Evolutionary conservation across 23 red algal genomes (phyloP).

Genomic region (Chondrus crispus): DNA sequence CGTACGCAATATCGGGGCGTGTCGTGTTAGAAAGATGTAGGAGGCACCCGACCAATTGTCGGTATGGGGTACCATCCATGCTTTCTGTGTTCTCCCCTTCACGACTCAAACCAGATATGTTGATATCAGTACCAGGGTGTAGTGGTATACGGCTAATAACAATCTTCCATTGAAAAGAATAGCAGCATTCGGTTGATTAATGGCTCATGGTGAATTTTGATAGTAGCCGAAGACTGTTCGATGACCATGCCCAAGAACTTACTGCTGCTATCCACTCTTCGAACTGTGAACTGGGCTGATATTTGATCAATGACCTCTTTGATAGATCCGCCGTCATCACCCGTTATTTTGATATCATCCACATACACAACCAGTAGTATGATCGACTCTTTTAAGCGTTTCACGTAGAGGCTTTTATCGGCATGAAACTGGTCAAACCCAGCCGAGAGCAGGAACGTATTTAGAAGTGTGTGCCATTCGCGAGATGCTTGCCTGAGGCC

Average conservation of each 20-base stretch:
- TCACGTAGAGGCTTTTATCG: not conserved
- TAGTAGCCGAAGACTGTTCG: not conserved
- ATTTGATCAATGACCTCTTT: not conserved
- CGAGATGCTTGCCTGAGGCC: conserved; percentile 6
- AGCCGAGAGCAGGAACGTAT: not conserved
- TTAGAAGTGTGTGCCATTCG: not conserved
- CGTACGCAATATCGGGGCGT: not conserved
- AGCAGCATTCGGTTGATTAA: not conserved
- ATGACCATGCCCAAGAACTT: not conserved
- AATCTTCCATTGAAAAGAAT: not conserved
- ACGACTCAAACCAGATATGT: too few species aligned
- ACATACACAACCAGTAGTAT: not conserved
- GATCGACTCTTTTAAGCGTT: not conserved
- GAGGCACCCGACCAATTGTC: not conserved
- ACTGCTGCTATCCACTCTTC: not conserved
- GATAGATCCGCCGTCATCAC: not conserved
- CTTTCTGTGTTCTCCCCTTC: not conserved
- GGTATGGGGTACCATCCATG: not conserved
- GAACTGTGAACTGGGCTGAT: not conserved
- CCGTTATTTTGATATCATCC: not conserved
- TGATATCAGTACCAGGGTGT: too few species aligned
- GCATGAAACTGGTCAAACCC: not conserved
- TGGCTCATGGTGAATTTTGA: not conserved
- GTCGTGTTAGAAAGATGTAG: not conserved
- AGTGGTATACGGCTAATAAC: not conserved